A percentile compares a stretch with the other conserved stretches of the same genome.
phyloP scores from a whole-genome alignment of 768 basidiomycete species.

The Xerocomellus amylosporus region DNA sequence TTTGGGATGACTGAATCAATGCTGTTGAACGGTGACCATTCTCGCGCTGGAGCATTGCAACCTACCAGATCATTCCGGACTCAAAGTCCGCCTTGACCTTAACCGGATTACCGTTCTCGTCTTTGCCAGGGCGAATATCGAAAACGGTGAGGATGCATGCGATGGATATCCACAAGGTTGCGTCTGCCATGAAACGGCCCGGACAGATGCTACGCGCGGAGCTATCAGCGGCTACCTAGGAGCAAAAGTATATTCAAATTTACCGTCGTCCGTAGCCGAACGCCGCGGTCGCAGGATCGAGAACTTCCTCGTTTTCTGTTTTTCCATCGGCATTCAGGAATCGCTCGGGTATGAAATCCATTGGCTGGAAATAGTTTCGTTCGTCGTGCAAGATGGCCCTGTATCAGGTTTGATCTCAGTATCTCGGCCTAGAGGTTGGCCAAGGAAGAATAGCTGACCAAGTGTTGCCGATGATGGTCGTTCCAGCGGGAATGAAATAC shows the following conservation, averaged over 20 bases:
- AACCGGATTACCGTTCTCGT: slow-evolving; percentile 15
- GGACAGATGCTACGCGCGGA: slow-evolving; percentile 36
- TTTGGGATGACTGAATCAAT: slow-evolving; percentile 28
- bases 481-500: slow-evolving; percentile 35
- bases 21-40: background rate
- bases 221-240: background rate
- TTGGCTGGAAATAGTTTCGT: slow-evolving; percentile 33
- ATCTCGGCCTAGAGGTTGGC: background rate
- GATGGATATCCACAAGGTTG: slow-evolving; percentile 36
- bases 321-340: slow-evolving; percentile 37
- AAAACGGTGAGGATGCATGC: slow-evolving; percentile 31
- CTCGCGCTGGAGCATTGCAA: background rate
- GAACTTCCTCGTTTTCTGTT: slow-evolving; percentile 30
- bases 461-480: slow-evolving; percentile 58
- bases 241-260: background rate
- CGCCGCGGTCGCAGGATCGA: slow-evolving; percentile 30
- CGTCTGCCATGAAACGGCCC: slow-evolving; percentile 44
- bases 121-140: slow-evolving; percentile 23
- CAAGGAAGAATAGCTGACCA: slow-evolving; percentile 38
- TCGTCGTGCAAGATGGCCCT: slow-evolving; percentile 42
- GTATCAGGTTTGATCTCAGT: slow-evolving; percentile 3
- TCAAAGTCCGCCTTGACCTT: slow-evolving; percentile 24
- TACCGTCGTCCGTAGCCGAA: slow-evolving; percentile 40
- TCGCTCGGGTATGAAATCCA: slow-evolving; percentile 38
- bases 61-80: slow-evolving; percentile 33